Evolutionary conservation across 257 asterid species (phyloP), one percentile per base, ranked within the genome.

Genomic region (Salvia rosmarinus): DNA sequence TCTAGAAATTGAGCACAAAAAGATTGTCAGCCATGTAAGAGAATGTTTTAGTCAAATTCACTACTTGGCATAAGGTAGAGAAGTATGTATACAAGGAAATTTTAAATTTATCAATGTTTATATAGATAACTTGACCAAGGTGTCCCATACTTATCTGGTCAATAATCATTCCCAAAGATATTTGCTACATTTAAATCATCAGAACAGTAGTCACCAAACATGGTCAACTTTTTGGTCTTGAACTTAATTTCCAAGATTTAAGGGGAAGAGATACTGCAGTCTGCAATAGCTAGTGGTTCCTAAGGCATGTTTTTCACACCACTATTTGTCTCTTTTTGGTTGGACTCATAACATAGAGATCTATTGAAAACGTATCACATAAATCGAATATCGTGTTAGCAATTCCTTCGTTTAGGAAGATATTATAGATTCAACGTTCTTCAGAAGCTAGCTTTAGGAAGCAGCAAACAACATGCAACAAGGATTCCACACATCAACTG

Each of bases 1-100:
- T 63, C 98, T 94, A 63, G 12, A 76, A 65, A 63, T 81, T 52
- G 71, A 56, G 52, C 51, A 71, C 4, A 34, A 21, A 52, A 66
- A 70, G 28, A 80, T 11, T 17, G 65, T 62, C 74, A 79, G 74
- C 49, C 58, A 52, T 60, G 73, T 52, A 77, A 64, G 13, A 14
- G 12, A 42, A 68, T 14, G 67, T n/a, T 63, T 19, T 51, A 49
- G 28, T 4, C 21, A 60, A 51, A 57, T 28, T 49, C 63, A 59
- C 59, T 66, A 57, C 70, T 39, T 62, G 50, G 64, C 28, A 23
- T 25, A 30, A 67, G 17, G 51, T 35, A 20, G 63, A 62, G 70
- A 64, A 71, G 51, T 39, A 65, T 50, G 56, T 34, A 56, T 61
- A 51, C 21, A 10, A 20, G 56, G 30, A 32, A 54, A 16, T 56